Evolutionary conservation across 441 rosid species (phyloP), one percentile per base, ranked within the genome.

Genomic region (Manihot esculenta): DNA sequence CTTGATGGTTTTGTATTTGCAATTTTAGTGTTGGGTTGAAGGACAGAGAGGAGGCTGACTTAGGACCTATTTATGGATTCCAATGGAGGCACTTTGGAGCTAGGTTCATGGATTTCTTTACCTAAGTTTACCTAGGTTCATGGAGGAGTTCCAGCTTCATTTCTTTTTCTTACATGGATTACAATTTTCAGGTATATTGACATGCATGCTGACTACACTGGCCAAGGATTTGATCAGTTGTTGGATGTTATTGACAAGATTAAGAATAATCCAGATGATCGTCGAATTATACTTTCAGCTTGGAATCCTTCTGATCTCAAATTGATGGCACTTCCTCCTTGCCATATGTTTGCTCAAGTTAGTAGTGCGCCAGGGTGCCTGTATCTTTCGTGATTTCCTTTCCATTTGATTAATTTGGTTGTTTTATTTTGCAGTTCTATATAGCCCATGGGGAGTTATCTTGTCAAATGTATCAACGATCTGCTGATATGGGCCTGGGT

Each of bases 21-120:
- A 59, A 70, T 78, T 73, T 57, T 84, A 91, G 98, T 70, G 49
- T 89, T 60, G 97, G 92, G 24, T 54, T 93, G 79, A 84, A 50
- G 42, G 93, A 84, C 35, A 81, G 96, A 69, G 94, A 87, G 79
- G 94, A 86, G 73, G 94, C 94, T 57, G 97, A 93, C 82, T 80
- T 93, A 45, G 97, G 98, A 71, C 92, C 98, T 42, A 85, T 93
- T 18, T 93, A 89, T 66, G 96, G 98, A 54, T 93, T 93, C 74
- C 98, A 93, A 71, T 93, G 98, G 98, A 86, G 98, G 66, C 94
- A 91, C 78, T 93, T 91, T 81, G 98, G 97, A 61, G 97, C 98
- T 50, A 87, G 89, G 97, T 91, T 62, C 7, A 75, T 82, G 54
- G 42, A 41, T 70, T 24, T 35, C 53, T 60, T 75, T 50, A 62